A percentile compares a stretch with the other conserved stretches of the same genome.
Conservation (phyloP, 208 protist species). For the Leptomonas pyrrhocoris region DNA sequence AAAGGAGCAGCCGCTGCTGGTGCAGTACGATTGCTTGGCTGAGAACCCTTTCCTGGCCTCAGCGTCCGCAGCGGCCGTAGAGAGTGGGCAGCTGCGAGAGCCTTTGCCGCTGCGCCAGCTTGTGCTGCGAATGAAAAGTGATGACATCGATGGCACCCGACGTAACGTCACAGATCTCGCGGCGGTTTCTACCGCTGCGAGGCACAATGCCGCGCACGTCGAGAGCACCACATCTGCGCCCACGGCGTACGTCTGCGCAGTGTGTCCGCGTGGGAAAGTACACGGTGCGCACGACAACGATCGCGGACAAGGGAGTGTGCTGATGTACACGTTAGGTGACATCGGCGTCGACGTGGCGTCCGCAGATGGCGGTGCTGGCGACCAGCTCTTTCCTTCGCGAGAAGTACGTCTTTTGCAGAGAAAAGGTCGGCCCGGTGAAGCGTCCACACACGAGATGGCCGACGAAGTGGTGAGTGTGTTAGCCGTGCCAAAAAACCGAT, state of each 20-base stretch:
- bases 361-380: not conserved
- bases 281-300: not conserved
- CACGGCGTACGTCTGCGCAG: slow-evolving; percentile 12
- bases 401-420: not conserved
- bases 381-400: not conserved
- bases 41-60: slow-evolving; percentile 43
- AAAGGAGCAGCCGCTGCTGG: slow-evolving; percentile 45
- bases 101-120: slow-evolving; percentile 19
- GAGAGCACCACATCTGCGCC: not conserved
- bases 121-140: not conserved
- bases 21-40: slow-evolving; percentile 75
- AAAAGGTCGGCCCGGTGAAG: not conserved
- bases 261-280: not conserved
- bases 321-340: slow-evolving; percentile 8
- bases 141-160: too few species aligned
- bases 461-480: slow-evolving; percentile 21
- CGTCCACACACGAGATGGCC: too few species aligned
- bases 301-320: not conserved
- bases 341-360: not conserved
- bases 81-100: slow-evolving; percentile 6
- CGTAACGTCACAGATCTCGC: not conserved
- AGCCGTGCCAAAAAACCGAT: slow-evolving; percentile 10
- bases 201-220: not conserved
- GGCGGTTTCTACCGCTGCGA: not conserved
- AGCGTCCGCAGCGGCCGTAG: slow-evolving; percentile 26